Base-by-base conservation (phyloP, 345 rosid genomes). In the Gossypium stocksii region DNA sequence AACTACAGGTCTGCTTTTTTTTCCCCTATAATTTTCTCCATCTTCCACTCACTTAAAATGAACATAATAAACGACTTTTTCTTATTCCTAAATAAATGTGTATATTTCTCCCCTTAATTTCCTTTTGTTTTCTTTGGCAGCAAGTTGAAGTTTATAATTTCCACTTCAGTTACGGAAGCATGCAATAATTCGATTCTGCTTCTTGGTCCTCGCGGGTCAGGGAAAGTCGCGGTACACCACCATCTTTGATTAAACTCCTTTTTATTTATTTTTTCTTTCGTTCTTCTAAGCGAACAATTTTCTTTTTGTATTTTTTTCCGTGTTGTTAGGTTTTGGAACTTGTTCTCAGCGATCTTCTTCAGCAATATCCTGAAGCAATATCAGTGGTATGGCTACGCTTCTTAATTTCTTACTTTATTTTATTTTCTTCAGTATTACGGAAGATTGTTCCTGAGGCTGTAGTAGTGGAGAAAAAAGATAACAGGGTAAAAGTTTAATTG, bases 171-270 rank as follows among this genome's bases (percentile, higher is more conserved):
- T 38, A 86, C 86, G 0, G 97, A 88, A 84, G 88, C 86, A 4
- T 91, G 97, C 87, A 95, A 93, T 89, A 93, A 95, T 77, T 93
- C 99, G 2, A 79, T 91, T 80, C 81, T 94, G 73, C 97, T 94
- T 76, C 91, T 95, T 20, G 97, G 99, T 49, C 94, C 98, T 59
- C 97, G 97, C 49, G 96, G 98, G 60, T 89, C 94, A 11, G 98
- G 98, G 53, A 93, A 95, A 82, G 58, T 76, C 2, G 89, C 96
- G n/a, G 98, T 94, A 80, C 70, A 79, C 41, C 23, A n/a, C 52
- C 27, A 15, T 75, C 70, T 14, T 53, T 44, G 4, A 22, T 25
- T 64, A 9, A 43, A 58, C 41, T 73, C 10, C 53, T 14, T 9
- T 66, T 74, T 20, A 10, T 27, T 20, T 11, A 8, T 27, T 60